A percentile compares a stretch with the other conserved stretches of the same genome.
Evolutionary conservation across 2,329 filamentous ascomycete genomes (phyloP).

Genomic region (Aureobasidium subglaciale): DNA sequence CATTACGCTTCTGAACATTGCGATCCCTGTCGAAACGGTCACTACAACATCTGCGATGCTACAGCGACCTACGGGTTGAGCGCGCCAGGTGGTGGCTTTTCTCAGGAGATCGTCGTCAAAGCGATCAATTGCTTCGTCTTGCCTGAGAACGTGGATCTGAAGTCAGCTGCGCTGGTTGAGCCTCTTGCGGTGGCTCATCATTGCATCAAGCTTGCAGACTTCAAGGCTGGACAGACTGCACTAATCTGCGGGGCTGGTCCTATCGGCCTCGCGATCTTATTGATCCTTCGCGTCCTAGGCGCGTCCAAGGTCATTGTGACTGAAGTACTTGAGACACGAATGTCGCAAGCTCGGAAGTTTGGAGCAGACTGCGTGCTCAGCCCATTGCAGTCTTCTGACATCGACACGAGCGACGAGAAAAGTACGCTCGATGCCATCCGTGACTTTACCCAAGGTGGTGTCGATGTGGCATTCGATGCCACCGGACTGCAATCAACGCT

Average conservation of each 20-base stretch:
- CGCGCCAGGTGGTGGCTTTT: conserved; percentile 49
- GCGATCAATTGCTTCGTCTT: conserved; percentile 43
- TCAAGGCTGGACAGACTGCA: conserved; percentile 40
- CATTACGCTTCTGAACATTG: conserved; percentile 5
- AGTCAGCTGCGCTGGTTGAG: conserved; percentile 53
- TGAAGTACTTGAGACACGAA: conserved; percentile 36
- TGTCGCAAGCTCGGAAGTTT: conserved; percentile 5
- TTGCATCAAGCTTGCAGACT: conserved; percentile 44
- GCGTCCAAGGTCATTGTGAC: conserved; percentile 50
- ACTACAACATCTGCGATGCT: conserved; percentile 3
- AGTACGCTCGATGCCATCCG: background rate
- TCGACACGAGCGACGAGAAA: background rate
- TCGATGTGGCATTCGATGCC: conserved; percentile 12
- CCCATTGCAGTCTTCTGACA: background rate
- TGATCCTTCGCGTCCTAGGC: conserved; percentile 48
- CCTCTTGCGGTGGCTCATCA: conserved; percentile 60
- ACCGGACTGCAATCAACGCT: conserved; percentile 13
- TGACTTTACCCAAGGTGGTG: background rate
- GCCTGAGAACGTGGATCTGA: conserved; percentile 45
- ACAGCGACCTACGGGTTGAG: conserved; percentile 24
- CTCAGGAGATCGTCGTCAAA: conserved; percentile 47
- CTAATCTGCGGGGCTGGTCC: conserved; percentile 56
- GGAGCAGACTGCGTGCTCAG: conserved; percentile 11
- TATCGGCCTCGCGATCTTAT: conserved; percentile 54
- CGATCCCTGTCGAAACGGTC: background rate